Base-by-base conservation (phyloP, 139 green algal genomes). In the Diplosphaera chodatii region DNA sequence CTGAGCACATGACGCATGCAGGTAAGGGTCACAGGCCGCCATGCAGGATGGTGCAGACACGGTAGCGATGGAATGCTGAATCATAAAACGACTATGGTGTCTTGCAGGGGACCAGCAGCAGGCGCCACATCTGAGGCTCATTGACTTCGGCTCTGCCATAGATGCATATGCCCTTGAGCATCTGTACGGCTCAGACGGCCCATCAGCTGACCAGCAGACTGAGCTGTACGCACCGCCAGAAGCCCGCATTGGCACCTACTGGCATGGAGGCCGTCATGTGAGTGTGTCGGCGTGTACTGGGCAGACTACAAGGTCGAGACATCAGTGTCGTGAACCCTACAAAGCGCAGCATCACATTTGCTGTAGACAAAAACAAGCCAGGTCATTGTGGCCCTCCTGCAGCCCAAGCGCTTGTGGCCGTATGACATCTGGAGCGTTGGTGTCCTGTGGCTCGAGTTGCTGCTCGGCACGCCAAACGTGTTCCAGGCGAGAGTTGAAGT, bases 401-500 rank as follows among this genome's bases (percentile, higher is more conserved):
- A 62, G 32, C 8, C 80, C 23, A 76, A 79, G 55, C 70, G 78
- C 4, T 63, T 68, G 1, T 82, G 78, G 75, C 63, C 84, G 13
- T 90, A 92, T 64, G 87, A 94, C 78, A 78, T 84, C 41, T 93
- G 88, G 87, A 86, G 78, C 29, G 63, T 85, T 56, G 89, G 89
- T 8, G 82, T 93, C 25, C 74, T 89, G 18, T 89, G 91, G 82
- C 74, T 92, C 55, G 90, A 94, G 85, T 73, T 93, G 10, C 33
- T 90, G 10, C 66, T 93, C 2, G 90, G 77, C 28, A 89, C 81
- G 1, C 87, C 87, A 3, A 78, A 87, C 28, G 88, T 93, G 21
- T 92, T 85, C 41, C 63, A 72, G 32, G 48, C 63, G 16, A 67
- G 21, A n/a, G n/a, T n/a, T n/a, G n/a, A n/a, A n/a, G n/a, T n/a